Base-by-base conservation (phyloP, 2,329 filamentous ascomycete species). In the Gaeumannomyces sp. region DNA sequence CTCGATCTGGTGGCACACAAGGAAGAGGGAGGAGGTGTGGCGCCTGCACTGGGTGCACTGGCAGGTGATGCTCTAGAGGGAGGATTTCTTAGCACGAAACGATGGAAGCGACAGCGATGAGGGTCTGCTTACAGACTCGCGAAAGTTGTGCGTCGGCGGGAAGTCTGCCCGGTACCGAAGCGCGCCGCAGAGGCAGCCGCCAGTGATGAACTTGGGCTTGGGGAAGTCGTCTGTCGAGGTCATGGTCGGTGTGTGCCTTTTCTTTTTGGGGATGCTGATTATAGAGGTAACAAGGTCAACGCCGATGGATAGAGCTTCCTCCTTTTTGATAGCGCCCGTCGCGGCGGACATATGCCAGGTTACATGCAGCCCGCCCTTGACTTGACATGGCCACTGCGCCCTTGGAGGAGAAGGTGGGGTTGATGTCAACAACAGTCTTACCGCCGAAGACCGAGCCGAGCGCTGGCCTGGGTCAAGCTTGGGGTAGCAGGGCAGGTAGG, bases 1-100 rank as follows among this genome's bases (percentile, higher is more conserved):
- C 1, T 28, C 3, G 0, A 82, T 69, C 6, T 64, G 70, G 69
- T 83, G 77, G 61, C 76, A 72, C 64, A 75, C 72, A 67, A 78
- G 75, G 69, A 83, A 72, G 64, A 85, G 76, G 4, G 77, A 71
- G 63, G 82, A 82, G 10, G 80, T 80, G 66, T 80, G 77, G 65
- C 81, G 81, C 70, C 83, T 81, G 72, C 82, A 85, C 70, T 84
- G 82, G 8, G 79, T 81, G 74, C 83, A 85, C 68, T 85, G 82
- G 70, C 83, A 86, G 8, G 79, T 82, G 60, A 73, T 71, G 66
- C 76, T 75, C 80, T 81, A 67, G 38, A 25, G 59, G 27, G 8
- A 3, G 38, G 13, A 19, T 35, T 60, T 22, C 7, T 25, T 25
- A 65, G 50, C 58, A 28, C 53, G 59, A n/a, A n/a, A n/a, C 27